Percentiles rank a stretch among this genome's conserved stretches.
These are phyloP conservation scores for Fusarium fracticaudum DNA, from an alignment of 2,329 filamentous ascomycete species.

Conservation along the genomic window DNA sequence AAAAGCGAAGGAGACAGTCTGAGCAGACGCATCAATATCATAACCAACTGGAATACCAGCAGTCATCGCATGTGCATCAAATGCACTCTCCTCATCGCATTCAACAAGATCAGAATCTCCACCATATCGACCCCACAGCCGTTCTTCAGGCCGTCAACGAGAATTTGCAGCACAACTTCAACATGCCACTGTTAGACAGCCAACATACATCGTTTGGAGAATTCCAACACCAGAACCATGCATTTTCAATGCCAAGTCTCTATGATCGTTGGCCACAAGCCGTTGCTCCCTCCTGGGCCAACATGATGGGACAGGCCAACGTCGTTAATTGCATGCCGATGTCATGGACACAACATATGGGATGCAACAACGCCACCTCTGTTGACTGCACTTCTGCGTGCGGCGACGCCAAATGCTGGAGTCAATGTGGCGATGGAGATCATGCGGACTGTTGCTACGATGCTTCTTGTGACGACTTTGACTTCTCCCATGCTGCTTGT, in stretches of 20 bases:
- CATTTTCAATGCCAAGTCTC: slow-evolving; percentile 13
- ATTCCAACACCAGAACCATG: slow-evolving; percentile 28
- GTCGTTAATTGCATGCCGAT: slow-evolving; percentile 25
- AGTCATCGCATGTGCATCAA: slow-evolving; percentile 21
- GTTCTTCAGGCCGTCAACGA: slow-evolving; percentile 37
- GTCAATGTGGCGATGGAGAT: slow-evolving; percentile 47
- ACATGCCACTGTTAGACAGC: slow-evolving; percentile 11
- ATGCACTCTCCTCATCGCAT: slow-evolving; percentile 23
- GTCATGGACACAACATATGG: slow-evolving; percentile 29
- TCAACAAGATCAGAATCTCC: slow-evolving; percentile 21
- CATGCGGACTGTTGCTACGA: slow-evolving; percentile 50
- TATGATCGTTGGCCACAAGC: slow-evolving; percentile 14
- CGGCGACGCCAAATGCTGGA: slow-evolving; percentile 43
- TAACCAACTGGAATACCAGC: slow-evolving; percentile 21
- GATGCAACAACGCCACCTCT: slow-evolving; percentile 46
- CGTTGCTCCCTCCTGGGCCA: slow-evolving; percentile 26
- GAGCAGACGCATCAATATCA: slow-evolving; percentile 17
- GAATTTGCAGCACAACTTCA: slow-evolving; percentile 29
- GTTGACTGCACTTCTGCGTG: slow-evolving; percentile 50
- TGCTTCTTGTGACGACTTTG: slow-evolving; percentile 45
- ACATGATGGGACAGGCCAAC: slow-evolving; percentile 28
- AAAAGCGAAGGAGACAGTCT: slow-evolving; percentile 31
- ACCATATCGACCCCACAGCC: slow-evolving; percentile 34
- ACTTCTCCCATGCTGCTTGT: slow-evolving; percentile 31
- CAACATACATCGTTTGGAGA: slow-evolving; percentile 27